Evolutionary conservation across 768 basidiomycete genomes (phyloP), one percentile per base, ranked within the genome.

Genomic region (Paxillus rubicundulus): DNA sequence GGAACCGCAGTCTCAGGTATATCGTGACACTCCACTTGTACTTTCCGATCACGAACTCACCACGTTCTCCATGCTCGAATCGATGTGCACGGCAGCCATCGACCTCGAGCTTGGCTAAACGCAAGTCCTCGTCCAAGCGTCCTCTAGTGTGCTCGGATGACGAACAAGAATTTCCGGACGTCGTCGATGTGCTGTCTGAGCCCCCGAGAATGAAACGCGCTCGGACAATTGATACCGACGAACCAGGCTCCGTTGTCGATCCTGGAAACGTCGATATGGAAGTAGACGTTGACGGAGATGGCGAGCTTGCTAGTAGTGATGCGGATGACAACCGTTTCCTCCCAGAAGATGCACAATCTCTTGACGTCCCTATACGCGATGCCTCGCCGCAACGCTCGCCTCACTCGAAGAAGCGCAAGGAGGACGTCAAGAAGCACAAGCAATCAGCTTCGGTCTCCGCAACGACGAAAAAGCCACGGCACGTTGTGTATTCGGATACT

Each of bases 121-220:
- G 58, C 47, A 69, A 55, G 47, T 36, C 53, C 7, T 21, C 20
- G 20, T 55, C 59, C 16, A 69, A 70, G 32, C 68, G 68, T 2
- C 58, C 53, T 24, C 50, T 69, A 12, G 41, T 69, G 38, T 75
- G 49, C 74, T 80, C 58, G 63, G 71, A 71, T 27, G 63, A 67
- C 34, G 72, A 72, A 10, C 65, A 58, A 27, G 64, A 61, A 16
- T 62, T 65, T 16, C 65, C 69, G 16, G 67, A 61, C 37, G 54
- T 13, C 24, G 72, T 87, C 39, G 86, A 87, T 64, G 80, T 78
- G n/a, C 80, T 77, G 53, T 81, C 88, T 74, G 78, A 86, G 59
- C 33, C 49, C 5, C 64, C 45, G 52, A 54, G 48, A 58, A 53
- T 50, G 50, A 70, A 60, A 60, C 64, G 61, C 18, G 49, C 54